Conservation (phyloP, 768 basidiomycete species). For the Hypholoma sublateritium region DNA sequence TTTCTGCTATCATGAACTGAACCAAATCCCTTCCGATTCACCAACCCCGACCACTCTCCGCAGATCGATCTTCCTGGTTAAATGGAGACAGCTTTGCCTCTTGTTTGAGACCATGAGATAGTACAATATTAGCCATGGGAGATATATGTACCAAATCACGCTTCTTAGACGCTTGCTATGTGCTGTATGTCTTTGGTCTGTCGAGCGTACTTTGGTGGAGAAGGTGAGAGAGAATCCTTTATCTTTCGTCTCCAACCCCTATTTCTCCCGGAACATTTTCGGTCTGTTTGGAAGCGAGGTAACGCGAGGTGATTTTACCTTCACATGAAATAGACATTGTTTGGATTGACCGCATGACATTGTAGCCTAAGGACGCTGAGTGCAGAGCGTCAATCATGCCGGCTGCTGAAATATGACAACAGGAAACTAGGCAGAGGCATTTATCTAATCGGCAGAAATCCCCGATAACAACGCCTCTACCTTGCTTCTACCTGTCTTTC, state of each 20-base stretch:
- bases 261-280: neutral
- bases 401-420: no score
- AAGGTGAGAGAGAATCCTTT: neutral
- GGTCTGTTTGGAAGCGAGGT: neutral
- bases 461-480: neutral
- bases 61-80: neutral
- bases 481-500: neutral
- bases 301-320: no score
- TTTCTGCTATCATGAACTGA: neutral
- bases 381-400: no score
- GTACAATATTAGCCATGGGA: neutral
- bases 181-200: neutral
- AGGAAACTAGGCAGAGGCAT: no score
- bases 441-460: neutral
- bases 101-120: neutral
- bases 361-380: no score
- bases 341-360: no score
- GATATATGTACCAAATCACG: neutral
- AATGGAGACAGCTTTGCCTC: neutral
- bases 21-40: neutral
- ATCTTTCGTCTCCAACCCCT: neutral
- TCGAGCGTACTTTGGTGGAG: neutral
- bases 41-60: conserved; percentile 4
- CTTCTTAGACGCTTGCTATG: neutral
- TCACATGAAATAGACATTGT: no score